Conservation (phyloP, 164 flowering plant genomes). For the Paratinospora sagittata region DNA sequence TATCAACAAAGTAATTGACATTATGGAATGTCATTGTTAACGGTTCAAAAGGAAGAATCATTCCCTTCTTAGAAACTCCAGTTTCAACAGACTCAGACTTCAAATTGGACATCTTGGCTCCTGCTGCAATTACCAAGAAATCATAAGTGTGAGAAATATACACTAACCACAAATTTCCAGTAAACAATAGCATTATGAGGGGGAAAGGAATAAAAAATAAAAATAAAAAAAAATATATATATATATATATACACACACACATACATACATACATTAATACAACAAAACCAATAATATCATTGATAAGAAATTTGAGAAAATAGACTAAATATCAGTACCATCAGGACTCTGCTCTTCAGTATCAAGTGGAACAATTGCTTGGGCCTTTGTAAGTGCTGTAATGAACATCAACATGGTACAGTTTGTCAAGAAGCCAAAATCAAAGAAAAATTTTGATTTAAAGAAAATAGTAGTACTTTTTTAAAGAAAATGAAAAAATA, state of each 20-base stretch:
- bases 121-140: conserved; percentile 24
- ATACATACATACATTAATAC: too few relatives aligned
- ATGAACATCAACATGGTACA: not conserved
- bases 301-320: not conserved
- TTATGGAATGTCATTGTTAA: conserved; percentile 76
- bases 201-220: not conserved
- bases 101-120: conserved; percentile 6
- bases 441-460: not conserved
- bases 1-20: conserved; percentile 83
- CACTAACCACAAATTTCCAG: not conserved
- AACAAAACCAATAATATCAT: not conserved
- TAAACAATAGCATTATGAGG: not conserved
- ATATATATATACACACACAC: too few relatives aligned
- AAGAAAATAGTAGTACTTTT: not conserved
- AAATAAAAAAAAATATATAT: too few relatives aligned
- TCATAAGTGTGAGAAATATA: not conserved
- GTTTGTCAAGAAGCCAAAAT: not conserved
- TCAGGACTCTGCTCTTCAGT: conserved; percentile 24
- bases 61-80: conserved; percentile 45
- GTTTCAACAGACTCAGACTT: conserved; percentile 12
- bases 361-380: conserved; percentile 33
- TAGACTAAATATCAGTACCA: conserved; percentile 22
- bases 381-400: conserved; percentile 54
- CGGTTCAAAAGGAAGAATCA: conserved; percentile 91
- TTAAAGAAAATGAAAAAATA: not conserved